phyloP scores from a whole-genome alignment of 257 asterid genomes.

The Solanum chaucha region DNA sequence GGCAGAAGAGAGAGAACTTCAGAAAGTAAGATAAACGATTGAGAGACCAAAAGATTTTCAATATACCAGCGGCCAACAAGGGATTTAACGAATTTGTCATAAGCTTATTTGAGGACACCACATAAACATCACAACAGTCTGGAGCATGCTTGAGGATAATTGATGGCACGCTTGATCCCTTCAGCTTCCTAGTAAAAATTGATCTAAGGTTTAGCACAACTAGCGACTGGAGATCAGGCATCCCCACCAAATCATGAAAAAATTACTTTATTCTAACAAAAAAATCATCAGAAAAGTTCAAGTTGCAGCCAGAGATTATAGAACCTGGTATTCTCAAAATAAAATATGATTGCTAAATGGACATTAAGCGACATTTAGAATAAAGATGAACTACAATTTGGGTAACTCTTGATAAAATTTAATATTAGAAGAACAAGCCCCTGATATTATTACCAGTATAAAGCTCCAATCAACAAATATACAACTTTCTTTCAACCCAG shows the following conservation, averaged over 20 bases:
- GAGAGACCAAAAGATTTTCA: neutral
- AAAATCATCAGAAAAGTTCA: neutral
- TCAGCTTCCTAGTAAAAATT: conserved; percentile 33
- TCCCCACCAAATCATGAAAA: neutral
- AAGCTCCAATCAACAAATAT: neutral
- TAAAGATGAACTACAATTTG: neutral
- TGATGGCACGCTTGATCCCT: conserved; percentile 57
- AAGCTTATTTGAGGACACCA: conserved; percentile 43
- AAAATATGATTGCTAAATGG: neutral
- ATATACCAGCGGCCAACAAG: conserved; percentile 37
- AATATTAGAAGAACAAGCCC: neutral
- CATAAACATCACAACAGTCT: conserved; percentile 42
- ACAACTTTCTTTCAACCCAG: neutral
- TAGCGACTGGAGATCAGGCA: neutral
- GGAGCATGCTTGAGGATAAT: conserved; percentile 62
- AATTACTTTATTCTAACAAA: neutral
- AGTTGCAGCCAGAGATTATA: neutral
- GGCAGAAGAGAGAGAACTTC: neutral
- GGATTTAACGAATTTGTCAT: conserved; percentile 40
- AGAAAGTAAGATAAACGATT: neutral
- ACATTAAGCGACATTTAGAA: neutral
- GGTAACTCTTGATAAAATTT: neutral
- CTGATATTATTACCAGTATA: neutral
- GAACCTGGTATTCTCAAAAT: neutral
- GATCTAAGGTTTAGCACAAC: neutral